Base-by-base conservation (phyloP, 2,329 filamentous ascomycete species). In the Alternaria hordeiaustralica region DNA sequence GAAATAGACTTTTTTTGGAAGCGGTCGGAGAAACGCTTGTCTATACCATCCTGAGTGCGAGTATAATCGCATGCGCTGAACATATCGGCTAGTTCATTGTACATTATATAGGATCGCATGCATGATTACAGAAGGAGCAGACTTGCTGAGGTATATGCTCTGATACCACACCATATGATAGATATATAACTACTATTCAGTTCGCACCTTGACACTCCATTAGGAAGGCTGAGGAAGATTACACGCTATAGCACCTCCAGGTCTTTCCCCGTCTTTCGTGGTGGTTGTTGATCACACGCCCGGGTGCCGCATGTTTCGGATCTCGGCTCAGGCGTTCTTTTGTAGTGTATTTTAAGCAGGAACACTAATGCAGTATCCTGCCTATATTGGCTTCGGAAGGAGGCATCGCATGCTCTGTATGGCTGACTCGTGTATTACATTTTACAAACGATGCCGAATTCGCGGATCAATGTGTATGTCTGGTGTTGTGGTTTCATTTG, bases 1-100 rank as follows among this genome's bases (percentile, higher is more conserved):
- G 69, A 76, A 78, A 63, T 78, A 65, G 36, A 15, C 12, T 33
- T 45, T 41, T 41, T 18, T 41, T 18, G 1, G 5, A 18, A 18
- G 12, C 20, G 11, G 49, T 41, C 15, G 9, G 30, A 53, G 18
- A 36, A 36, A n/a, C 11, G 21, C 20, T 25, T 20, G 45, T 50
- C 12, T 50, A 58, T 13, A 47, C 10, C n/a, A 23, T 57, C 18
- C 20, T 45, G 18, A 47, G 36, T 44, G 33, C n/a, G n/a, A 18
- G 25, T 33, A 13, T 20, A 33, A 18, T 43, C n/a, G 26, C n/a
- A n/a, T 54, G 9, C n/a, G 11, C 28, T 54, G 51, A 9, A 21
- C 21, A 55, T 26, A 36, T 15, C 28, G 18, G 49, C 43, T 21
- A 18, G 28, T 33, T 23, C 28, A 36, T 20, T 51, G 49, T 51